Base-by-base conservation (phyloP, 1,284 basidiomycete species). In the Hypsizygus ulmarius region DNA sequence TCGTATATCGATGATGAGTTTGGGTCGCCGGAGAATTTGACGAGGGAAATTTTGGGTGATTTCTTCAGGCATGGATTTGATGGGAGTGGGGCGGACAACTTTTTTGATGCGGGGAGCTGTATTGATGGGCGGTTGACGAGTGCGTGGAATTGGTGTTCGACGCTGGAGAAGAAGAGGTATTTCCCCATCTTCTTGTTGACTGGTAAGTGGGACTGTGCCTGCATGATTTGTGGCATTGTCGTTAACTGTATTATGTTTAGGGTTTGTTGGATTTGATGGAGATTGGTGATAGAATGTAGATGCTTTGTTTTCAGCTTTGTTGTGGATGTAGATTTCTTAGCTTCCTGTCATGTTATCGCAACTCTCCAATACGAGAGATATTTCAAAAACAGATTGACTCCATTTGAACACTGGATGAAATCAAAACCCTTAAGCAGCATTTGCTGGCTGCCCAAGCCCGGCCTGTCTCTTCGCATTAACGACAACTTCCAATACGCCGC, bases 131-230 rank as follows among this genome's bases (percentile, higher is more conserved):
- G 87, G 12, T 64, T 90, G 59, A 90, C 88, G 30, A 88, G 85
- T 62, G 88, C 88, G 2, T 91, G 88, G 88, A 89, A 91, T 62
- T 91, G 88, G 88, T 91, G 89, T 66, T 80, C 81, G 41, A 73
- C 72, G 39, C 64, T 91, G 55, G 88, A 91, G 70, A 91, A 89
- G 72, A 91, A 91, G 69, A 72, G 81, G 45, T 91, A 82, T 62
- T 90, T 90, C 71, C 83, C 77, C 3, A 68, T 90, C 18, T 91
- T 91, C 64, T 69, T 91, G 54, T 68, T 91, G 45, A 79, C 81
- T 35, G 87, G 86, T 87, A 54, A 57, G 81, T 64, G 25, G 14
- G 16, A 19, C 30, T 12, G 5, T 32, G 9, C 19, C 5, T 14
- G 12, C 28, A 25, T 37, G 15, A 9, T 14, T 6, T 25, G 42